Percentiles rank a stretch among this genome's conserved stretches.
phyloP scores from a whole-genome alignment of 805 yeast genomes.

The Saturnispora bothae region DNA sequence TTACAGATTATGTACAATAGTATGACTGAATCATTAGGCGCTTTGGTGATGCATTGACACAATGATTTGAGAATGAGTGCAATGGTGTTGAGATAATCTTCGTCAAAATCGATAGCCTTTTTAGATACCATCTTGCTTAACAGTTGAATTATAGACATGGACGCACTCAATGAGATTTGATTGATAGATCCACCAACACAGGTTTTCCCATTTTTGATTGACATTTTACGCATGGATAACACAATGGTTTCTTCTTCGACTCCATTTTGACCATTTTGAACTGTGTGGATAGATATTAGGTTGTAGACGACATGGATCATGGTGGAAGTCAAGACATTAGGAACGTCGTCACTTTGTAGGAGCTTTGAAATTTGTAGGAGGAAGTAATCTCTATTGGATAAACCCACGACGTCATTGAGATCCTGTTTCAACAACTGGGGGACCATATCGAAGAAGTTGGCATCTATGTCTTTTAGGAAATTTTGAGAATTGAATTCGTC shows the following conservation, averaged over 20 bases:
- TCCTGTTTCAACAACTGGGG: slow-evolving; percentile 39
- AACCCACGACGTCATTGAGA: slow-evolving; percentile 14
- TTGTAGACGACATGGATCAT: slow-evolving; percentile 54
- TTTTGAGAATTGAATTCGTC: slow-evolving; percentile 29
- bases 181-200: slow-evolving; percentile 10
- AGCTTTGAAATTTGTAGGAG: slow-evolving; percentile 41
- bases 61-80: slow-evolving; percentile 51
- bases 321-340: slow-evolving; percentile 32
- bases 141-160: slow-evolving; percentile 35
- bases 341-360: slow-evolving; percentile 26
- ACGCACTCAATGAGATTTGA: slow-evolving; percentile 43
- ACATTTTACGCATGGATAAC: slow-evolving; percentile 13
- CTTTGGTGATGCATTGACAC: slow-evolving; percentile 39
- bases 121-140: slow-evolving; percentile 29
- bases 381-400: slow-evolving; percentile 54
- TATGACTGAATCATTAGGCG: slow-evolving; percentile 43
- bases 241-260: no score
- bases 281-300: slow-evolving; percentile 33
- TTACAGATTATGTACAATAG: slow-evolving; percentile 40
- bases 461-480: slow-evolving; percentile 36
- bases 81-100: slow-evolving; percentile 42
- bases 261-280: slow-evolving; percentile 2
- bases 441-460: slow-evolving; percentile 33
- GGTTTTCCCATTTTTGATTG: slow-evolving; percentile 9
- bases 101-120: slow-evolving; percentile 25